Base-by-base conservation (phyloP, 192 early-diverging fungal genomes). In the Entomortierella beljakovae region DNA sequence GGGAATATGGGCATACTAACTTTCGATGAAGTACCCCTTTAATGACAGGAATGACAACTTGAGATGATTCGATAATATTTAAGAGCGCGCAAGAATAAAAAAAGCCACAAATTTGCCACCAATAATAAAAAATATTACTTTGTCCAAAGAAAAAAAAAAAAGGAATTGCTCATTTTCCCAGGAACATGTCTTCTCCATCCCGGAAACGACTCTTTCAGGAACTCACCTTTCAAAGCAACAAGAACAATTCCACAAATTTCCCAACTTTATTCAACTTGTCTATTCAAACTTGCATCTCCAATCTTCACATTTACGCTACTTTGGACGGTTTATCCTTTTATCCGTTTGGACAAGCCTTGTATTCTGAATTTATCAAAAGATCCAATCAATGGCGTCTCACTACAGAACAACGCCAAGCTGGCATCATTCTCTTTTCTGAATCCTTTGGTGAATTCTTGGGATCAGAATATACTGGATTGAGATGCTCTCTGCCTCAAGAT, bases 261-360 rank as follows among this genome's bases (percentile, higher is more conserved):
- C 75, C 75, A 6, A 62, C 75, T 16, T 23, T 79, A 2, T 79
- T 79, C 37, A 3, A 62, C 6, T 55, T 79, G 10, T 48, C 75
- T 29, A 58, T 65, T 62, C 53, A 70, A 8, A 31, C 75, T 37
- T 79, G 66, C 57, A 69, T 79, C 65, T 63, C 67, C 7, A 40
- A 64, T 48, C 51, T 79, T 20, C 61, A 79, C 15, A 51, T 65
- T 40, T 79, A 61, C 65, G 75, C 61, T 31, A 43, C 67, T n/a
- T 51, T 79, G 13, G 46, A 79, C 5, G 75, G 75, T 3, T 51
- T 79, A 3, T 23, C 66, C 32, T 79, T 54, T 50, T 40, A 43
- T 42, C 67, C 75, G 3, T 70, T 79, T 55, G 75, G 75, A 16
- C 35, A 70, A 53, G 67, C 75, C 50, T 61, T 79, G 56, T 52